Conservation (phyloP, 306 rosid species). For the Malus fusca region DNA sequence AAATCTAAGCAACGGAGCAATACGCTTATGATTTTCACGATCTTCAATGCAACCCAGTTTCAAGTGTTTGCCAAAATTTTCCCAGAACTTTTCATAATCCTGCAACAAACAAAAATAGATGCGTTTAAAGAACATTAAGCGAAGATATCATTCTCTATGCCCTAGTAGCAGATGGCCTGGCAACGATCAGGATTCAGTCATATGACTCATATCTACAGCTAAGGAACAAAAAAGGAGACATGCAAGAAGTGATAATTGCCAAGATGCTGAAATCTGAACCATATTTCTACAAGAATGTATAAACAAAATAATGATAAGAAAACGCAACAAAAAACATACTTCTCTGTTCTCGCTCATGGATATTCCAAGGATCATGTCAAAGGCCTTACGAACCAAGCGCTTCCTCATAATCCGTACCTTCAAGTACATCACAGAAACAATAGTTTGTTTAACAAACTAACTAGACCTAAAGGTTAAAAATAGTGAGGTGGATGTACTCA, state of each 20-base stretch:
- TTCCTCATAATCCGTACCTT: conserved; percentile 96
- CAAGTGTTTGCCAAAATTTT: conserved; percentile 84
- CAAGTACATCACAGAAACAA: conserved; percentile 20
- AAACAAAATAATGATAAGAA: conserved; percentile 1
- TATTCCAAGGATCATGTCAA: conserved; percentile 94
- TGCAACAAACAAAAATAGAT: conserved; percentile 23
- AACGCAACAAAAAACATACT: conserved; percentile 34
- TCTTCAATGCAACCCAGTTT: conserved; percentile 98
- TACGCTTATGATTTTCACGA: conserved; percentile 92
- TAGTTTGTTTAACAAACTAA: not conserved
- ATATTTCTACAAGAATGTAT: not conserved
- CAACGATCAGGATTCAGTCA: not conserved
- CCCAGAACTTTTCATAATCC: conserved; percentile 96
- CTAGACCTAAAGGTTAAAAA: not conserved
- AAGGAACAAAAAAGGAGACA: not conserved
- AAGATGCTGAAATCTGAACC: not conserved
- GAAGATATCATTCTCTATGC: not conserved
- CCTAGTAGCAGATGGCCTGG: not conserved
- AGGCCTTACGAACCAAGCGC: conserved; percentile 89
- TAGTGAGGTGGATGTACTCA: conserved; percentile 27
- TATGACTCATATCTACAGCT: not conserved
- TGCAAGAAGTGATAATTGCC: not conserved
- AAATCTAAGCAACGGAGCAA: conserved; percentile 92
- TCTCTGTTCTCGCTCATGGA: conserved; percentile 85
- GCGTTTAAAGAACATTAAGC: conserved; percentile 4